Base-by-base conservation (phyloP, 441 rosid genomes). In the California macrophylla region DNA sequence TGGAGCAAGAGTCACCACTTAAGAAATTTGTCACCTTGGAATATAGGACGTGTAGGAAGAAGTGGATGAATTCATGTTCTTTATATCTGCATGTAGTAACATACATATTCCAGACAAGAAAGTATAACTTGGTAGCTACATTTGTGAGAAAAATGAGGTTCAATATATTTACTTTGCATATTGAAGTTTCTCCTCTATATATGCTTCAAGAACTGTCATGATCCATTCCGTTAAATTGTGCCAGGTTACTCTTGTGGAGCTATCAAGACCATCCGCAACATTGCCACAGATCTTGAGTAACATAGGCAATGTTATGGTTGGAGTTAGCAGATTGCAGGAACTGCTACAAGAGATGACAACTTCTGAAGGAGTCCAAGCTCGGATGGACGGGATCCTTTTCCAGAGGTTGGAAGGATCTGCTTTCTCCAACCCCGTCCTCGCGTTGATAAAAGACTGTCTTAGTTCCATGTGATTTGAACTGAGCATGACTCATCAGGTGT, bases 371-470 rank as follows among this genome's bases (percentile, higher is more conserved):
- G 77, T 93, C 70, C 98, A 93, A 76, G 96, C 97, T 71, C 87
- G 96, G 69, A 85, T 93, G 96, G 98, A 91, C 13, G 97, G 98
- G 38, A 88, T 87, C 73, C 47, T 88, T 84, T 87, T 84, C 77
- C 92, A 91, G 84, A 81, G 83, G 68, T 81, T 91, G 66, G 93
- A 85, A 72, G 89, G 73, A 18, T 72, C 82, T 71, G 77, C 93
- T 64, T 82, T 66, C 64, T 80, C 82, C 13, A 80, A 83, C 74
- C 87, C 92, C 13, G 66, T 91, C 58, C 15, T 89, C 28, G 65
- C 75, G 28, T 75, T 93, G 80, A 84, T 91, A 45, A 85, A 81
- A 80, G 98, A 91, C 71, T 85, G 74, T 71, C 87, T 93, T 67
- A 71, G 92, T 75, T 91, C 95, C 77, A 86, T 93, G 66, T 88